phyloP scores from a whole-genome alignment of 2,329 filamentous ascomycete genomes.

The Colletotrichum tamarilloi region DNA sequence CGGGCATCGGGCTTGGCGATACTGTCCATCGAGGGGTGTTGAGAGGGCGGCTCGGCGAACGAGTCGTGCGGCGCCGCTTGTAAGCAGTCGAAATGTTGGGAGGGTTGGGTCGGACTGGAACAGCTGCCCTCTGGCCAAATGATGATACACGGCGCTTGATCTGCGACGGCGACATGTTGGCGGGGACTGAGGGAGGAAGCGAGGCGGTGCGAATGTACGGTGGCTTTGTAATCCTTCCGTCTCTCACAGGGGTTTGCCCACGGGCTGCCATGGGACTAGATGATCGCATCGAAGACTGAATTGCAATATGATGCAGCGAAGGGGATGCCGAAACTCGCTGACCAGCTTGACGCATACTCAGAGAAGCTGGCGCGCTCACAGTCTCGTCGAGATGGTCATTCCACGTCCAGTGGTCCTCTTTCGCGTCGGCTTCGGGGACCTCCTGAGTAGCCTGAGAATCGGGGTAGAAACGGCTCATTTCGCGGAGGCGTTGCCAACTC shows the following conservation, averaged over 20 bases:
- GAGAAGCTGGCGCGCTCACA: slow-evolving; percentile 56
- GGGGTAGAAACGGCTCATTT: slow-evolving; percentile 67
- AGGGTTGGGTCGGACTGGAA: slow-evolving; percentile 41
- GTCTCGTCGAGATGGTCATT: slow-evolving; percentile 72
- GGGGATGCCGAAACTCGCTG: slow-evolving; percentile 56
- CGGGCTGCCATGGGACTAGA: slow-evolving; percentile 49
- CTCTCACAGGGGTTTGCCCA: slow-evolving; percentile 53
- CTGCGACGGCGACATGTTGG: slow-evolving; percentile 52
- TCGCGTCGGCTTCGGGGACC: slow-evolving; percentile 70
- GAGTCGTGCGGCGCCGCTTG: slow-evolving; percentile 62
- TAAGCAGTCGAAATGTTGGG: slow-evolving; percentile 36
- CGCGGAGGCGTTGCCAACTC: slow-evolving; percentile 77
- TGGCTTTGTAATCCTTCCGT: slow-evolving; percentile 56
- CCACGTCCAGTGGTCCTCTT: slow-evolving; percentile 76
- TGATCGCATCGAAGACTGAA: slow-evolving; percentile 49
- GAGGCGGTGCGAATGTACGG: slow-evolving; percentile 64
- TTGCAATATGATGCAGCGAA: slow-evolving; percentile 52
- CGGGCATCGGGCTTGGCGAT: slow-evolving; percentile 56
- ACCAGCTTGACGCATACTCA: slow-evolving; percentile 54
- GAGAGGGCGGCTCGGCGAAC: slow-evolving; percentile 66
- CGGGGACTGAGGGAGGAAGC: slow-evolving; percentile 55
- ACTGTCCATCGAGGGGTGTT: slow-evolving; percentile 68
- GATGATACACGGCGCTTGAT: slow-evolving; percentile 60
- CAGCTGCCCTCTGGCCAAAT: slow-evolving; percentile 43
- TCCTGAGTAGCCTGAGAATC: slow-evolving; percentile 51